Base-by-base conservation (phyloP, 306 rosid species). In the Lathyrus aphaca region DNA sequence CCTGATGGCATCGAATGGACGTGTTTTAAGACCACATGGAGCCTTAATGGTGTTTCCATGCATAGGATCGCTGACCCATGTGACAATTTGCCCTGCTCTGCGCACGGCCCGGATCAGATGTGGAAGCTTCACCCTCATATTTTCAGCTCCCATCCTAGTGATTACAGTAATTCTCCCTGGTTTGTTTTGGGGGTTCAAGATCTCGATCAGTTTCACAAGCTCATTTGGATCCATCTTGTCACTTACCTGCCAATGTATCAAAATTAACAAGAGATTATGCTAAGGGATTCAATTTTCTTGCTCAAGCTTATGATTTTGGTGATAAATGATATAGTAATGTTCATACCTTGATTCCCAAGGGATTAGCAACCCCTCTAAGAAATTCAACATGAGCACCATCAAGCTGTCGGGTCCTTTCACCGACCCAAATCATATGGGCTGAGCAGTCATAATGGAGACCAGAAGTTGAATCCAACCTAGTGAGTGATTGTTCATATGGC, bases 31-130 rank as follows among this genome's bases (percentile, higher is more conserved):
- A 79, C 99, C 99, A 57, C 99, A 94, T 1, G 99, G 99, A 75
- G 99, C 99, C 72, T 94, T 94, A 4, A 94, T 94, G 78, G 99
- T 94, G 87, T 94, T 94, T 50, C 99, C 99, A 72, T 94, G 99
- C 99, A 94, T 94, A 42, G 99, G 99, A 74, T 94, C 99, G 30
- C 96, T 91, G 81, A 94, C 97, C 99, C 99, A 94, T 38, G 99
- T 91, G 81, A 94, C 99, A 74, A 89, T 83, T 67, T 88, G 97
- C 11, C 99, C 97, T 12, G 97, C 81, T 71, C 95, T 54, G 14
- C 96, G 89, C 43, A 94, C 95, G 12, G 99, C 99, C 78, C 99
- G 80, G 76, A 94, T 94, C 51, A 94, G 86, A 80, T 94, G 97
- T 39, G 99, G 97, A 78, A 94, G 99, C 80, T 94, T 94, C 78